Conservation (phyloP, 768 basidiomycete genomes). For the Clathrus columnatus region DNA sequence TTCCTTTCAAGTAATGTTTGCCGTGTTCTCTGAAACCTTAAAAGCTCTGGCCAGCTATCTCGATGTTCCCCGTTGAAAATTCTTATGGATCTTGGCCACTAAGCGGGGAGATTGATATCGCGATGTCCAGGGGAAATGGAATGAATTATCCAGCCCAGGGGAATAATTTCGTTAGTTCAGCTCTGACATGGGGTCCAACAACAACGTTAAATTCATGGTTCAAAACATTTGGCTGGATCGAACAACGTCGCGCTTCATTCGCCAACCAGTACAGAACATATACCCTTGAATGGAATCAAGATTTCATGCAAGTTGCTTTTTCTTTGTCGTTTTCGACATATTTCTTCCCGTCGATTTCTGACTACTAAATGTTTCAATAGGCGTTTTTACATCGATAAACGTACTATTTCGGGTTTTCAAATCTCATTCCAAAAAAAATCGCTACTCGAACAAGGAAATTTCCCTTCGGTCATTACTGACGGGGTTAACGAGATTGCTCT, state of each 20-base stretch:
- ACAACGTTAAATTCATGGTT: constrained; percentile 30
- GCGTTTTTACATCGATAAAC: constrained; percentile 43
- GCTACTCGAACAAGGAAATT: constrained; percentile 41
- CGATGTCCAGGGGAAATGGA: background rate
- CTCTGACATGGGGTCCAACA: constrained; percentile 58
- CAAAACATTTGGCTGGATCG: constrained; percentile 36
- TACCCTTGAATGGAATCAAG: constrained; percentile 50
- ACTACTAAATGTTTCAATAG: background rate
- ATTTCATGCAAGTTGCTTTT: constrained; percentile 30
- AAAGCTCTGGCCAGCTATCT: constrained; percentile 32
- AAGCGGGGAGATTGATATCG: constrained; percentile 50
- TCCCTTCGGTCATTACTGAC: constrained; percentile 42
- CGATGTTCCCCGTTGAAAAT: constrained; percentile 38
- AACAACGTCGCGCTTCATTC: constrained; percentile 37
- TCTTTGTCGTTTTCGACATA: constrained; percentile 19
- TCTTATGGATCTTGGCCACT: constrained; percentile 45
- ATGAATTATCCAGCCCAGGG: constrained; percentile 21
- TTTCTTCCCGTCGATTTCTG: background rate
- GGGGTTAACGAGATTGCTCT: constrained; percentile 32
- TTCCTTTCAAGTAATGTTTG: background rate
- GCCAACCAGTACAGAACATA: constrained; percentile 45
- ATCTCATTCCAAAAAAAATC: constrained; percentile 36
- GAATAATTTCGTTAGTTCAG: constrained; percentile 41
- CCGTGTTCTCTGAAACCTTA: constrained; percentile 1
- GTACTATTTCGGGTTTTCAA: constrained; percentile 43